Base-by-base conservation (phyloP, 1,284 basidiomycete species). In the Microbotryum scabiosae region DNA sequence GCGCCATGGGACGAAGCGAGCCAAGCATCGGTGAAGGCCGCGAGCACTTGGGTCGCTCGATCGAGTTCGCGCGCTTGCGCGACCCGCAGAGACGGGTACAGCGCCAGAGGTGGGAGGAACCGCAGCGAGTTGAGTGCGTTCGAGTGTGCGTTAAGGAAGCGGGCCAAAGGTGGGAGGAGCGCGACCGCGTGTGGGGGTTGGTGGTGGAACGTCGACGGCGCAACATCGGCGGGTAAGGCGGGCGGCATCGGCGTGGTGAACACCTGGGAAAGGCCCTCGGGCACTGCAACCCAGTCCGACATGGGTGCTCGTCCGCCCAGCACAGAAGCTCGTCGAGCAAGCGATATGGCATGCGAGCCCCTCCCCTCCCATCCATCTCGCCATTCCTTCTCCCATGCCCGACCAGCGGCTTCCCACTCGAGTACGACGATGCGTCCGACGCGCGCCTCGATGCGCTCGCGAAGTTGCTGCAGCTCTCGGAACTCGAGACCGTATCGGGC, bases 401-500 rank as follows among this genome's bases (percentile, higher is more conserved):
- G 46, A 0, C 63, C 63, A 0, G 67, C 70, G 2, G n/a, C 18
- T 12, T 65, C 57, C 44, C 57, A 69, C 14, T 70, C 66, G 14
- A 51, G 77, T 69, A 69, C 72, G 5, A 88, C 82, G 5, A 85
- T 83, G 23, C 78, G 73, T n/a, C 80, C 78, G 69, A 90, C 85
- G 0, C 87, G 79, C 6, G 79, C 78, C 0, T 79, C 80, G n/a
- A 91, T 78, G 8, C 85, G 76, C 0, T 79, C 75, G 10, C 83
- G 81, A 18, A 66, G 44, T 4, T 56, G 62, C 25, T 63, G 47
- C 23, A 56, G 21, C 30, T 56, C 57, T 23, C 59, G 50, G 75
- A 92, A 92, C 71, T 91, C 88, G 62, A 93, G 80, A 1, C 91
- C 91, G n/a, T 90, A 82, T n/a, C 90, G 84, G 0, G 88, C 81